Percentiles rank a stretch among this genome's conserved stretches.
Evolutionary conservation across 2,329 filamentous ascomycete genomes (phyloP).

Genomic region (Tolypocladium guangdongense): DNA sequence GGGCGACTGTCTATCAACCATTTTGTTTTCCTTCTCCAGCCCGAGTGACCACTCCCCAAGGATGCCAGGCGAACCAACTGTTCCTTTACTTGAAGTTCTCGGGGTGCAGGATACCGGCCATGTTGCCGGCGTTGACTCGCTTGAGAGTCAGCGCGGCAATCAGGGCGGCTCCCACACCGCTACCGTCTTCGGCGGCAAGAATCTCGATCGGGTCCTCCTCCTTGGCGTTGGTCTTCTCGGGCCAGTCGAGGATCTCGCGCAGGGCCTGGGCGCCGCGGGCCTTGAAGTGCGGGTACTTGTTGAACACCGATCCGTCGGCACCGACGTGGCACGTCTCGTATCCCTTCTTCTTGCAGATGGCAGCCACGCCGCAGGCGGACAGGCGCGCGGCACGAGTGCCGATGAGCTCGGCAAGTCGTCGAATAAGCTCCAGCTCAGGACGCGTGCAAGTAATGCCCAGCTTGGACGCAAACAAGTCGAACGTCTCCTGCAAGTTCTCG

Average conservation of each 20-base stretch:
- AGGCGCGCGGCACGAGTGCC: constrained; percentile 89
- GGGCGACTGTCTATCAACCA: constrained; percentile 11
- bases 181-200: constrained; percentile 85
- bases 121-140: constrained; percentile 50
- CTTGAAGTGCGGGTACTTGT: constrained; percentile 99
- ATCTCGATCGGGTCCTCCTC: constrained; percentile 83
- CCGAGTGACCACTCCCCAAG: background rate
- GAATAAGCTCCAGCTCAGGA: constrained; percentile 79
- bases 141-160: constrained; percentile 69
- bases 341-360: constrained; percentile 93
- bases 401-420: constrained; percentile 84
- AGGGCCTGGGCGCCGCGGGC: constrained; percentile 78
- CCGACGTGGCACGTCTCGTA: constrained; percentile 85
- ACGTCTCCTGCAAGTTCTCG: constrained; percentile 86
- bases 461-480: constrained; percentile 68
- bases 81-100: constrained; percentile 41
- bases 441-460: constrained; percentile 60
- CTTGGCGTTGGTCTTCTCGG: constrained; percentile 52
- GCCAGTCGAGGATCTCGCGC: constrained; percentile 93
- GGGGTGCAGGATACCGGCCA: constrained; percentile 53
- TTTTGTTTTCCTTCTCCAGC: constrained; percentile 11
- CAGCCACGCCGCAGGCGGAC: constrained; percentile 87
- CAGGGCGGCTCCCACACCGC: constrained; percentile 89
- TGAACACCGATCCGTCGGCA: constrained; percentile 95
- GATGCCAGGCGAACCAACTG: background rate